Conservation (phyloP, 2,329 filamentous ascomycete genomes). For the Diaporthe amygdali region DNA sequence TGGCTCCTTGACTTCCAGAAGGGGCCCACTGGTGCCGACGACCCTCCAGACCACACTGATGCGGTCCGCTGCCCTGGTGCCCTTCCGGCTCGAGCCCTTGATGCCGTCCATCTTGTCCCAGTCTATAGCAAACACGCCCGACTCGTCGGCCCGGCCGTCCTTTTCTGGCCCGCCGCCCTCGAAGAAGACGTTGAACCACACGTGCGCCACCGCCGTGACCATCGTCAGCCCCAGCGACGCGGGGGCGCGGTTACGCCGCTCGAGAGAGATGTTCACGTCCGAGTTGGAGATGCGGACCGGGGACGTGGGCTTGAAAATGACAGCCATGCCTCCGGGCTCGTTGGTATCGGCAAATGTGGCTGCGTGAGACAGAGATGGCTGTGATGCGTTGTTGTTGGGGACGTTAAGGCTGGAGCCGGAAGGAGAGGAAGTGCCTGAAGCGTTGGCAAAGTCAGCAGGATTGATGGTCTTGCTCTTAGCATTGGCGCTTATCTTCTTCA, state of each 20-base stretch:
- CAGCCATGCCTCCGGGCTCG: slow-evolving; percentile 69
- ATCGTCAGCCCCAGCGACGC: slow-evolving; percentile 83
- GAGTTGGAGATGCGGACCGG: slow-evolving; percentile 77
- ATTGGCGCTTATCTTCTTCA: slow-evolving; percentile 23
- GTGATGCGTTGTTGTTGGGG: slow-evolving; percentile 16
- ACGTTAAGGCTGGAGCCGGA: slow-evolving; percentile 22
- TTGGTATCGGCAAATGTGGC: slow-evolving; percentile 39
- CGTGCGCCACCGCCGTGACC: slow-evolving; percentile 91
- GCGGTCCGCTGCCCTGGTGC: slow-evolving; percentile 79
- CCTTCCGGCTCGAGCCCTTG: slow-evolving; percentile 85
- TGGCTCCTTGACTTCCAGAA: slow-evolving; percentile 65
- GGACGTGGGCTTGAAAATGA: slow-evolving; percentile 76
- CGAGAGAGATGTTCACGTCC: slow-evolving; percentile 89
- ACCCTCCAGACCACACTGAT: slow-evolving; percentile 84
- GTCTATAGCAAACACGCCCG: slow-evolving; percentile 64
- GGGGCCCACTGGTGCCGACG: slow-evolving; percentile 33
- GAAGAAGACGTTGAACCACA: slow-evolving; percentile 97
- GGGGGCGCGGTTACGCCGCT: slow-evolving; percentile 80
- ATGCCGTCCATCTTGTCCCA: slow-evolving; percentile 87
- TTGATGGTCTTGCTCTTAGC: slow-evolving; percentile 37
- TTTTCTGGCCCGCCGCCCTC: slow-evolving; percentile 80
- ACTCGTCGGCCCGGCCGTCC: slow-evolving; percentile 67
- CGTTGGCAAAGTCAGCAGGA: slow-evolving; percentile 25
- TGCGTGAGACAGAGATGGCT: slow-evolving; percentile 3
- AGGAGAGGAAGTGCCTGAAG: slow-evolving; percentile 18